phyloP scores from a whole-genome alignment of 805 yeast genomes.

The Saccharomycopsis amapae region DNA sequence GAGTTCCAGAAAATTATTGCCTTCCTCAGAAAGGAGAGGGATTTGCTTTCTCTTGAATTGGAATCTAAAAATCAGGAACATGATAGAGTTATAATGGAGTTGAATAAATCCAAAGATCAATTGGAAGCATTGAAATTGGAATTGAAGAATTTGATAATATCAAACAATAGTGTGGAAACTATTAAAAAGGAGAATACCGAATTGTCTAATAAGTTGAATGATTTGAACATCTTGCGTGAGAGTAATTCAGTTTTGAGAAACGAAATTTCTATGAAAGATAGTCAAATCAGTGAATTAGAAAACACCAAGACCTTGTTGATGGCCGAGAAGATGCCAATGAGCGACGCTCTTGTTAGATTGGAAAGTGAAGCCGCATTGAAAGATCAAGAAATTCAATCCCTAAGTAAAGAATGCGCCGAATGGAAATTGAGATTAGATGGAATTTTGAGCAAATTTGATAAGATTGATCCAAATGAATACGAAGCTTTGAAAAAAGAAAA shows the following conservation, averaged over 20 bases:
- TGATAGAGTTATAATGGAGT: slow-evolving; percentile 42
- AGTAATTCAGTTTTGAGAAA: slow-evolving; percentile 58
- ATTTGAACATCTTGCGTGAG: slow-evolving; percentile 57
- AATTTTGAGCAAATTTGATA: slow-evolving; percentile 37
- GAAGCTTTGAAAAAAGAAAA: slow-evolving; percentile 30
- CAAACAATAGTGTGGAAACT: slow-evolving; percentile 25
- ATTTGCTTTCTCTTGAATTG: slow-evolving; percentile 54
- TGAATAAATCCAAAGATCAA: slow-evolving; percentile 42
- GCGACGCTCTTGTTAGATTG: slow-evolving; percentile 32
- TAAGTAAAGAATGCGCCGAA: slow-evolving; percentile 48
- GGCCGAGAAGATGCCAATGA: slow-evolving; percentile 39
- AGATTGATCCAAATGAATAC: slow-evolving; percentile 41
- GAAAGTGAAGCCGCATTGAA: slow-evolving; percentile 40
- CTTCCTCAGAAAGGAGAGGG: slow-evolving; percentile 69
- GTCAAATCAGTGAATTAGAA: slow-evolving; percentile 35
- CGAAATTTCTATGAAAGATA: slow-evolving; percentile 34
- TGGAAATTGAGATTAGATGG: slow-evolving; percentile 51
- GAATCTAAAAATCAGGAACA: slow-evolving; percentile 48
- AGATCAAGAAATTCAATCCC: slow-evolving; percentile 40
- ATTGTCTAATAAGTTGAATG: slow-evolving; percentile 39
- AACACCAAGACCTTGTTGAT: slow-evolving; percentile 29
- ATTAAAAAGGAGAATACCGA: slow-evolving; percentile 35
- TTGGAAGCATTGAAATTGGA: slow-evolving; percentile 47
- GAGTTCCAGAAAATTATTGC: slow-evolving; percentile 48
- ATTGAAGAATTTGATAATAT: slow-evolving; percentile 33